phyloP scores from a whole-genome alignment of 177 flowering plant genomes.

The Vitis hybrid region DNA sequence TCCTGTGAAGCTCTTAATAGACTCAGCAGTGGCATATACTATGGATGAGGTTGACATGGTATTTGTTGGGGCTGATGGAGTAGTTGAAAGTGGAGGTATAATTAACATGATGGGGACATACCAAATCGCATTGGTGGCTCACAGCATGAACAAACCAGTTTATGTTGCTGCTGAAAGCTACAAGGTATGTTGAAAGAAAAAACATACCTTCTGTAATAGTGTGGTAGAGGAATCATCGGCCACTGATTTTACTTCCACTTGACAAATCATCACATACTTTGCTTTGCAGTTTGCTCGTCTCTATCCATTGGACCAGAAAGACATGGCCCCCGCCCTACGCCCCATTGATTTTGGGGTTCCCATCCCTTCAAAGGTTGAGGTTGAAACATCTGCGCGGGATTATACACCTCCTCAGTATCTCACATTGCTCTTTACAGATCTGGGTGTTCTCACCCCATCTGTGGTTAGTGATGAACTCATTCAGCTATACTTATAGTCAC shows the following conservation, averaged over 20 bases:
- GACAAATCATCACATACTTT: neutral
- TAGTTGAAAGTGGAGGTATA: conserved; percentile 96
- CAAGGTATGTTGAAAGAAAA: conserved; percentile 54
- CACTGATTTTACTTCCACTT: neutral
- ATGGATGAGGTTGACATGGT: conserved; percentile 99
- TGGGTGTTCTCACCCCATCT: conserved; percentile 94
- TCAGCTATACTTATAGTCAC: conserved; percentile 72
- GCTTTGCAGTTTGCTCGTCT: conserved; percentile 88
- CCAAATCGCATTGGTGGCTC: conserved; percentile 91
- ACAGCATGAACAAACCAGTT: conserved; percentile 92
- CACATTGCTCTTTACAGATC: conserved; percentile 90
- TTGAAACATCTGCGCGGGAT: conserved; percentile 93
- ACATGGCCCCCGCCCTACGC: conserved; percentile 91
- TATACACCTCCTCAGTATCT: conserved; percentile 98
- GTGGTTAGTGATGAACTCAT: conserved; percentile 99
- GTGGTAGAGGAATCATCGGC: neutral
- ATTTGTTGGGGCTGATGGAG: conserved; percentile 96
- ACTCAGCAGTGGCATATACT: conserved; percentile 93
- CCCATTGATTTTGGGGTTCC: conserved; percentile 97
- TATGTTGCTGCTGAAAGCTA: conserved; percentile 99
- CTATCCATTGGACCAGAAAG: conserved; percentile 96
- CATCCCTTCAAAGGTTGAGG: conserved; percentile 87
- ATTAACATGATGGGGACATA: conserved; percentile 99
- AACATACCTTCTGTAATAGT: neutral
- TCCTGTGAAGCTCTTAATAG: conserved; percentile 91